These are phyloP conservation scores for Fimicolochytrium jonesii DNA, from an alignment of 192 early-diverging fungal genomes.

Conservation along the genomic window DNA sequence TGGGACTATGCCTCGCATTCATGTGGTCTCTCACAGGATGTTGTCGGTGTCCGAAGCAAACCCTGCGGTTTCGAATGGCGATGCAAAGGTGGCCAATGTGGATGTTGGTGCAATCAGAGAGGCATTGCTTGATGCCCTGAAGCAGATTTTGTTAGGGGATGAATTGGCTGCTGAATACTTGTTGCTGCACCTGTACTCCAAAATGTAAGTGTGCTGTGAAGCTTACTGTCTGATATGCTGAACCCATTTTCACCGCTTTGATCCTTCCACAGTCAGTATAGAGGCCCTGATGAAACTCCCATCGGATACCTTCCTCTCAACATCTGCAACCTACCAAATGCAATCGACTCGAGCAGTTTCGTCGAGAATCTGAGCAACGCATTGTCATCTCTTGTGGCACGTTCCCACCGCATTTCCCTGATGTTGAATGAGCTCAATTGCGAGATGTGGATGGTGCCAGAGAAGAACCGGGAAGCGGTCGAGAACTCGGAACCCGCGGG, in stretches of 20 bases:
- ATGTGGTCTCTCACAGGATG: conserved; percentile 8
- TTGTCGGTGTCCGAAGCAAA: neutral
- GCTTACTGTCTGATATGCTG: too few relatives aligned
- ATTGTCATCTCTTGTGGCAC: conserved; percentile 22
- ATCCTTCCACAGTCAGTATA: too few relatives aligned
- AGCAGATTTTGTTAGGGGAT: conserved; percentile 24
- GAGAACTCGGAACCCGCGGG: neutral
- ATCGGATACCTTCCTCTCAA: conserved; percentile 35
- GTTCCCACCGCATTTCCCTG: conserved; percentile 21
- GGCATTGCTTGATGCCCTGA: conserved; percentile 10
- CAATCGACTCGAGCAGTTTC: neutral
- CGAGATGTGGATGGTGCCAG: conserved; percentile 10
- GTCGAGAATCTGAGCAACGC: neutral
- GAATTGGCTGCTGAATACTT: conserved; percentile 34
- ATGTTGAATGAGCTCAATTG: conserved; percentile 25
- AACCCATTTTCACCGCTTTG: too few relatives aligned
- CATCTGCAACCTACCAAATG: conserved; percentile 17
- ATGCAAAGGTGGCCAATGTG: neutral
- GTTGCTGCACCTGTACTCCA: conserved; percentile 29
- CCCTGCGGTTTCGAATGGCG: neutral
- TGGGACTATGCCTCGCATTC: conserved; percentile 6
- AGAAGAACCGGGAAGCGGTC: conserved; percentile 1
- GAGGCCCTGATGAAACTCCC: conserved; percentile 16
- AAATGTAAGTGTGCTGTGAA: conserved; percentile 24
- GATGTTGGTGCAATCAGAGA: neutral